Evolutionary conservation across 192 early-diverging fungal genomes (phyloP).

Genomic region (Diversispora eburnea): DNA sequence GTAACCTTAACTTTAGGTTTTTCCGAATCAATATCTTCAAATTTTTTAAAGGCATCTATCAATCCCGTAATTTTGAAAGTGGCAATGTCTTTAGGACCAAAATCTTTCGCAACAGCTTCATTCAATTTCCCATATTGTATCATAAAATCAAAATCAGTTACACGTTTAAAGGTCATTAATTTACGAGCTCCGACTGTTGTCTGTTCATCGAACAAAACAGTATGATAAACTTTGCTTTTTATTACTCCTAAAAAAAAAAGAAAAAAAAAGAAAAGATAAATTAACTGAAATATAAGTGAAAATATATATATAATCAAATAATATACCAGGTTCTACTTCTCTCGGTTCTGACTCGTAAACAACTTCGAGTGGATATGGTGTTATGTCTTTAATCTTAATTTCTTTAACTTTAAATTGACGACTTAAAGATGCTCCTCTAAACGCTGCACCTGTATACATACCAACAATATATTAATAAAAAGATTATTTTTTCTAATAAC

Average conservation of each 20-base stretch:
- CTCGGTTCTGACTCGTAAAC: constrained; percentile 48
- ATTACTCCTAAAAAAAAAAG: constrained; percentile 3
- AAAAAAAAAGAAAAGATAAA: not conserved
- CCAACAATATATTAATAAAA: too few species aligned
- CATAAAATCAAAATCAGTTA: constrained; percentile 73
- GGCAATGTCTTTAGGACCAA: constrained; percentile 49
- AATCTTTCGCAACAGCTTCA: constrained; percentile 30
- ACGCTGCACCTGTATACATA: constrained; percentile 64
- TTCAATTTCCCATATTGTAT: constrained; percentile 53
- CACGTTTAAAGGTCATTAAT: constrained; percentile 78
- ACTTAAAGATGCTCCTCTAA: constrained; percentile 81
- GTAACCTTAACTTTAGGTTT: constrained; percentile 81
- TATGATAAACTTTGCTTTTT: constrained; percentile 41
- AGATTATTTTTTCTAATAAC: not conserved
- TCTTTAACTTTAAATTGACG: constrained; percentile 83
- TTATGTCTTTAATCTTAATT: constrained; percentile 83
- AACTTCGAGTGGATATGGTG: constrained; percentile 62
- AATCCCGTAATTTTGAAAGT: constrained; percentile 67
- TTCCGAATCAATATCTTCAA: constrained; percentile 51
- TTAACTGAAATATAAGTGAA: too few species aligned
- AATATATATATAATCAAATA: not conserved
- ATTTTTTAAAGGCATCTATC: constrained; percentile 60
- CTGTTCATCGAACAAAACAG: constrained; percentile 61
- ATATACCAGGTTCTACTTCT: constrained; percentile 26
- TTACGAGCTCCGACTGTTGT: constrained; percentile 77